phyloP scores from a whole-genome alignment of 176 grass and related monocot genomes.

The Typha latifolia region DNA sequence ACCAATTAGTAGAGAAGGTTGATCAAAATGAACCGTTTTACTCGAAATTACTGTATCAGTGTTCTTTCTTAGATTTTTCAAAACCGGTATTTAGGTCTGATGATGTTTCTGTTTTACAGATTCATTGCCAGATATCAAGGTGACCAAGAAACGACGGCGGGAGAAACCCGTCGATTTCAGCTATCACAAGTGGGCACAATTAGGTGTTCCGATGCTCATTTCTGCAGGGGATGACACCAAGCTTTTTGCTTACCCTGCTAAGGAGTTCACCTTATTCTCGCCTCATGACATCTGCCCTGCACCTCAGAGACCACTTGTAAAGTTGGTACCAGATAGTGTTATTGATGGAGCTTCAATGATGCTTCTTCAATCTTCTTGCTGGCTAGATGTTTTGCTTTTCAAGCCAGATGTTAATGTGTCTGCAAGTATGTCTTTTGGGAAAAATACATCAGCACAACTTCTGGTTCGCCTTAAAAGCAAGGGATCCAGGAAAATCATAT shows the following conservation, averaged over 20 bases:
- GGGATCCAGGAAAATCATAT: slow-evolving; percentile 41
- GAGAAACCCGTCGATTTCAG: slow-evolving; percentile 51
- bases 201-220: slow-evolving; percentile 93
- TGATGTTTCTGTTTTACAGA: slow-evolving; percentile 29
- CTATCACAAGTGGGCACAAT: slow-evolving; percentile 92
- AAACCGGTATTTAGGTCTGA: too few relatives aligned
- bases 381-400: slow-evolving; percentile 61
- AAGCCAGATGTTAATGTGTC: slow-evolving; percentile 33
- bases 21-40: neutral
- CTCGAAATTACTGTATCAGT: slow-evolving; percentile 16
- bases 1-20: slow-evolving; percentile 88
- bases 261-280: slow-evolving; percentile 73
- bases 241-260: slow-evolving; percentile 88
- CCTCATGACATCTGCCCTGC: slow-evolving; percentile 96
- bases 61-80: too few relatives aligned
- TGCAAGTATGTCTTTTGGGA: slow-evolving; percentile 37
- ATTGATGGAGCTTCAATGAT: slow-evolving; percentile 43
- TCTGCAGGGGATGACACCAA: slow-evolving; percentile 89
- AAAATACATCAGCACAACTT: slow-evolving; percentile 28
- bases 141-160: slow-evolving; percentile 37
- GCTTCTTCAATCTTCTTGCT: slow-evolving; percentile 59
- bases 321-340: slow-evolving; percentile 39
- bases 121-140: slow-evolving; percentile 49
- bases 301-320: slow-evolving; percentile 73
- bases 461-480: slow-evolving; percentile 56